These are phyloP conservation scores for Phytophthora sojae DNA, from an alignment of 352 stramenopile genomes.

Conservation along the genomic window DNA sequence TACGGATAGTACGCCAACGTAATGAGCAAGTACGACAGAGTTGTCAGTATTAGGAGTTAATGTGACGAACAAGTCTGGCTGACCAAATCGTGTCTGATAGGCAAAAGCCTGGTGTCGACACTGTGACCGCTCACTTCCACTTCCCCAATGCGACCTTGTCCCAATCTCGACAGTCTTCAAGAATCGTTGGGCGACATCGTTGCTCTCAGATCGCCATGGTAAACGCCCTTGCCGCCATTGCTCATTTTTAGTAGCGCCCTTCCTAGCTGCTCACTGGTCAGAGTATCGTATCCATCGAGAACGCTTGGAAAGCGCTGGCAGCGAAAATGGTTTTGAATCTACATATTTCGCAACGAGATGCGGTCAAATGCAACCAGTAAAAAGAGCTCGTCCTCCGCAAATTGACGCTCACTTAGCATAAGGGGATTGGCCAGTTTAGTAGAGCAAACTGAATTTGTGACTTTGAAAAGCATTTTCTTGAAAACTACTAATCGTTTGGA, in stretches of 20 bases:
- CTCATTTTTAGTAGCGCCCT: conserved; percentile 3
- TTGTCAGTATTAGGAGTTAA: conserved; percentile 7
- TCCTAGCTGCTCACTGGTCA: not conserved
- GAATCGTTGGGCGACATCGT: not conserved
- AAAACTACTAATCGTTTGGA: too few species aligned
- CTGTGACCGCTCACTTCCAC: conserved; percentile 4
- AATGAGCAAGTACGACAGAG: not conserved
- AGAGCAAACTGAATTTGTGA: too few species aligned
- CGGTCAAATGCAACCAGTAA: conserved; percentile 12
- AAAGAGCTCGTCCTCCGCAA: conserved; percentile 23
- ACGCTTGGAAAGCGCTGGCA: conserved; percentile 8
- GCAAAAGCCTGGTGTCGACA: conserved; percentile 11
- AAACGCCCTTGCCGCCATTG: conserved; percentile 1
- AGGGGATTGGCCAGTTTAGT: too few species aligned
- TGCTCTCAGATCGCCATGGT: not conserved
- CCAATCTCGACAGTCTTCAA: conserved; percentile 11
- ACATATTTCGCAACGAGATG: conserved; percentile 20
- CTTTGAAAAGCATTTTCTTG: too few species aligned
- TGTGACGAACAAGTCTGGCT: conserved; percentile 12
- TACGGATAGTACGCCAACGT: too few species aligned
- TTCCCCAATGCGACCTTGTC: conserved; percentile 2
- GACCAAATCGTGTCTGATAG: conserved; percentile 11
- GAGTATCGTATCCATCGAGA: conserved; percentile 5
- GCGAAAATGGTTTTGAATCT: not conserved
- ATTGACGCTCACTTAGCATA: conserved; percentile 1